Evolutionary conservation across 305 asterid genomes (phyloP), one percentile per base, ranked within the genome.

Genomic region (Rubia tinctorum): DNA sequence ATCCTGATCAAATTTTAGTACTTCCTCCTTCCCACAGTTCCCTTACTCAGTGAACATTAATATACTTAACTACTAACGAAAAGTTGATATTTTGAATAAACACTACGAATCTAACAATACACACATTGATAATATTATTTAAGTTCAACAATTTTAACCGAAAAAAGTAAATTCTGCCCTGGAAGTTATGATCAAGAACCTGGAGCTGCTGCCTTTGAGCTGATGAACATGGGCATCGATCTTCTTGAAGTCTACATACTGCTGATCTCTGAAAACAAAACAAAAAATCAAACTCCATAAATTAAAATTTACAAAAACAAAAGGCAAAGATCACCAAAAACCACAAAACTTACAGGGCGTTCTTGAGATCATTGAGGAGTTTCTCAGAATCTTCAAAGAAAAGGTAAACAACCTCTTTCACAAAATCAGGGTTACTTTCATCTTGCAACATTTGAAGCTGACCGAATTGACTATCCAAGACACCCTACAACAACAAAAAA

Each of bases 171-270:
- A 18, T 45, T 11, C 53, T 45, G 22, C 25, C 60, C 25, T n/a
- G 20, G 1, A 56, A 56, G 51, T 45, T 3, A 49, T 49, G 17
- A 13, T 55, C 27, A 7, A 8, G 23, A 78, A 87, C 95, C 97
- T 90, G 73, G 97, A 89, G 79, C 95, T 90, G 88, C 97, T 90
- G 37, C 97, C 97, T 80, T 90, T 90, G 44, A 89, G 79, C 81
- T 90, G 97, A 76, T 90, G 97, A 84, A 90, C 93, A 74, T 88
- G 80, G 56, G 93, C 93, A 86, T 90, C 95, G 68, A 90, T 82
- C 83, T 85, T 88, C 82, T 80, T 86, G 55, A 90, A 90, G 81
- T 90, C 90, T 70, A 90, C 90, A 71, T 63, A 82, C 80, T 76
- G 88, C 77, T 81, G 89, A 72, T 84, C 82, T 77, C 91, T 89